Base-by-base conservation (phyloP, 192 early-diverging fungal species). In the Backusella mclennaniae region DNA sequence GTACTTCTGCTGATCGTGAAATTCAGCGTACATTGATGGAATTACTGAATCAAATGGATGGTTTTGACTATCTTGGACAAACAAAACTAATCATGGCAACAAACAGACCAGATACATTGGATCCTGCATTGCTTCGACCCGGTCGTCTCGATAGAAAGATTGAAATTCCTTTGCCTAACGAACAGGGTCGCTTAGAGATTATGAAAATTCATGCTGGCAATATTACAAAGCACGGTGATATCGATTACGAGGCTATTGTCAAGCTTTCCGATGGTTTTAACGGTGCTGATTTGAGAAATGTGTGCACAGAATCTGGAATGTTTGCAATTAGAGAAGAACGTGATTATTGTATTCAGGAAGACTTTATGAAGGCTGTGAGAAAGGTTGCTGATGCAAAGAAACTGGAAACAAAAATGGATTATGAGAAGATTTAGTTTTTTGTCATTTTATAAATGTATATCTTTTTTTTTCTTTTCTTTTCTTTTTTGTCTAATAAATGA, bases 1-100 rank as follows among this genome's bases (percentile, higher is more conserved):
- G 97, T 81, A 99, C 97, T 19, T 97, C 95, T 69, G 96, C 97
- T 26, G 98, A 99, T 91, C 93, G 97, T 79, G 98, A 99, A 89
- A 99, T 99, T 80, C 98, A 99, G 86, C 92, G 98, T 63, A 99
- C 97, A n/a, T 85, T 99, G 73, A 99, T 99, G 97, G 97, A 99
- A 87, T 89, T 99, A 67, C 79, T 99, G 73, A 99, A 98, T 85
- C 98, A 99, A 86, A 98, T 99, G 98, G 98, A 99, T 77, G 98
- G 98, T 19, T 99, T 99, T 73, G 97, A 99, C 78, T 93, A 95
- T 67, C 88, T 99, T 59, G 97, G 97, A 52, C 96, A 99, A 80
- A 96, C 96, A 71, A 99, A 99, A 84, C 84, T 99, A 74, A 99
- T 99, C 82, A 99, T 99, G 97, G 98, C 98, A 2, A 99, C 98